These are phyloP conservation scores for Cladorrhinum sp. DNA, from an alignment of 2,329 filamentous ascomycete genomes.

Conservation along the genomic window DNA sequence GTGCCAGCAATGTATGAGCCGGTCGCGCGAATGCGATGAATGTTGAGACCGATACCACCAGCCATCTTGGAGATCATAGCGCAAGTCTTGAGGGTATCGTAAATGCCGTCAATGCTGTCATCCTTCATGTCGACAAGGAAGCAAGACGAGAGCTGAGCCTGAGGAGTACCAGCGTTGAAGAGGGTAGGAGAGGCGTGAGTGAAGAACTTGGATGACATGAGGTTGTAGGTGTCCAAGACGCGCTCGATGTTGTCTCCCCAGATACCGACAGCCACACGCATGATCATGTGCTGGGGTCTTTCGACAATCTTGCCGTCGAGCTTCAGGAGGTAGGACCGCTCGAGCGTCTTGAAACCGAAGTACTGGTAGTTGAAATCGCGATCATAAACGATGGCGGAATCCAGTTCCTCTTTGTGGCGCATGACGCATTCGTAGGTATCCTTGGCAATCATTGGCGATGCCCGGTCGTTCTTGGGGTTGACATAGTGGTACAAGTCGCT, in stretches of 20 bases:
- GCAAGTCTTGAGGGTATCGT: constrained; percentile 98
- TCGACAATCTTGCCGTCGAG: constrained; percentile 95
- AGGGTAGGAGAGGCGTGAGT: constrained; percentile 97
- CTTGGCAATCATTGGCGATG: constrained; percentile 92
- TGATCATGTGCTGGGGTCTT: constrained; percentile 98
- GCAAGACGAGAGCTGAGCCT: constrained; percentile 93
- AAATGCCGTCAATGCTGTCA: constrained; percentile 98
- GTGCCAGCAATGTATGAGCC: constrained; percentile 98
- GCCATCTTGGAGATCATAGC: constrained; percentile 99
- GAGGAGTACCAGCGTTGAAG: constrained; percentile 95
- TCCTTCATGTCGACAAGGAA: constrained; percentile 99
- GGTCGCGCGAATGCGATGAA: constrained; percentile 94
- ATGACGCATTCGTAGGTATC: constrained; percentile 89
- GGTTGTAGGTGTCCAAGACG: constrained; percentile 95
- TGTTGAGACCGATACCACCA: constrained; percentile 94
- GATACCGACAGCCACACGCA: constrained; percentile 97
- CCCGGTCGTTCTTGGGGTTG: constrained; percentile 83
- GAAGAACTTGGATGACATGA: constrained; percentile 98
- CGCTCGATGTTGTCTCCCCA: constrained; percentile 93
- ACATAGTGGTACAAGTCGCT: constrained; percentile 92
- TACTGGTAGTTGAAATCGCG: constrained; percentile 99
- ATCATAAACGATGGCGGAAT: constrained; percentile 98
- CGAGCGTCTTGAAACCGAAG: constrained; percentile 98
- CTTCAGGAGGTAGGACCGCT: constrained; percentile 95
- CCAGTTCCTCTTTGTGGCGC: constrained; percentile 94